phyloP scores from a whole-genome alignment of 345 rosid genomes.

The Hirschfeldia incana region DNA sequence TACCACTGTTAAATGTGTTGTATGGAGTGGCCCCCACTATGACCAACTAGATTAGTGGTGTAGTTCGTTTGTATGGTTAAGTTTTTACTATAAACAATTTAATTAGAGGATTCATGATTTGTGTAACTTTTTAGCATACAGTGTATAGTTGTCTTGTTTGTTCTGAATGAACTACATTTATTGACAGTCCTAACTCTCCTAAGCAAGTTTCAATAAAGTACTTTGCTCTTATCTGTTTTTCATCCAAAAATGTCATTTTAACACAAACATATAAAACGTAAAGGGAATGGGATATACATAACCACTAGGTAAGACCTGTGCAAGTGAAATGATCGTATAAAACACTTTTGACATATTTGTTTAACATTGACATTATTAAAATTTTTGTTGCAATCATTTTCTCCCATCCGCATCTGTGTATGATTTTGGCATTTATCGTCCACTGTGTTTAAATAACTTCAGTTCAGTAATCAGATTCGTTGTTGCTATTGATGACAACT shows the following conservation, averaged over 20 bases:
- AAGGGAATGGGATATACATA: no score
- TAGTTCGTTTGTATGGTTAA: neutral
- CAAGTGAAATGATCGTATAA: no score
- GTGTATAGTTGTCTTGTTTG: neutral
- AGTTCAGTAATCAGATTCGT: no score
- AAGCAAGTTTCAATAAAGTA: neutral
- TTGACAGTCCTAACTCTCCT: neutral
- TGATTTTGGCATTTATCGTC: no score
- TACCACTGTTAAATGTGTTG: neutral
- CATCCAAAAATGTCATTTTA: neutral
- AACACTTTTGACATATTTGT: no score
- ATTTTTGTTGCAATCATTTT: no score
- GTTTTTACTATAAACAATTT: neutral
- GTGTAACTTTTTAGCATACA: neutral
- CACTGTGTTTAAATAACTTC: no score
- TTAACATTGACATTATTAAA: no score
- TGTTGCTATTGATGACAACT: no score
- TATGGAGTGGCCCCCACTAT: neutral
- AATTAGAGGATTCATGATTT: constrained; percentile 1
- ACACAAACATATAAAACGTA: no score
- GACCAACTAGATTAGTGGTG: neutral
- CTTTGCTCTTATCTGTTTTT: neutral
- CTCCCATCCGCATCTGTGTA: no score
- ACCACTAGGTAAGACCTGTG: no score
- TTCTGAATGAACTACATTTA: neutral